These are phyloP conservation scores for Erythrophleum fordii DNA, from an alignment of 306 rosid species.

Conservation along the genomic window DNA sequence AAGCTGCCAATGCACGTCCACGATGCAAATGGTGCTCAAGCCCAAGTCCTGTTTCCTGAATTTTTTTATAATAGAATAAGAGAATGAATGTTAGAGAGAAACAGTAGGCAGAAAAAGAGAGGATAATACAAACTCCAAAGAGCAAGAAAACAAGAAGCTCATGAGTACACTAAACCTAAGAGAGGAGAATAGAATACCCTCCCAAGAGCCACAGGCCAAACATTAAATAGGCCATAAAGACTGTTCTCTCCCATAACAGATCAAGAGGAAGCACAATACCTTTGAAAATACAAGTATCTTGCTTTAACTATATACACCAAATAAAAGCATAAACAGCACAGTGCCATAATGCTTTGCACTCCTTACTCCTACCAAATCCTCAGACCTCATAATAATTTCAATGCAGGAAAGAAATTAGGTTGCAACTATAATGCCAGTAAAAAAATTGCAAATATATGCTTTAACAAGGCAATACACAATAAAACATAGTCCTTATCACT, in stretches of 20 bases:
- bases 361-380: slow-evolving; percentile 18
- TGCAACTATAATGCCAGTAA: slow-evolving; percentile 15
- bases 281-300: neutral
- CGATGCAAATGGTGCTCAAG: slow-evolving; percentile 95
- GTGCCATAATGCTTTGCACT: slow-evolving; percentile 8
- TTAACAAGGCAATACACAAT: slow-evolving; percentile 20
- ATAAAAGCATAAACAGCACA: slow-evolving; percentile 8
- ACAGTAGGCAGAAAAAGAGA: slow-evolving; percentile 8
- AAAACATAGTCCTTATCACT: neutral
- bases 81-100: slow-evolving; percentile 23
- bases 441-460: slow-evolving; percentile 18
- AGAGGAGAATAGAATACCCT: neutral
- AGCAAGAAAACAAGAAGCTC: slow-evolving; percentile 1
- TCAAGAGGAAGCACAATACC: neutral
- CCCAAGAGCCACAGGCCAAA: neutral
- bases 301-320: neutral
- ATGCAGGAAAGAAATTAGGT: neutral
- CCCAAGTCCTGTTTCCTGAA: slow-evolving; percentile 84
- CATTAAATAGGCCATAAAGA: neutral
- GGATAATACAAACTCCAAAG: neutral
- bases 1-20: slow-evolving; percentile 89
- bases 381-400: neutral
- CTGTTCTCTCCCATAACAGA: neutral
- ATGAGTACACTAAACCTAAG: slow-evolving; percentile 3
- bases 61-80: neutral